Conservation (phyloP, 2,329 filamentous ascomycete species). For the Sclerotinia nivalis region DNA sequence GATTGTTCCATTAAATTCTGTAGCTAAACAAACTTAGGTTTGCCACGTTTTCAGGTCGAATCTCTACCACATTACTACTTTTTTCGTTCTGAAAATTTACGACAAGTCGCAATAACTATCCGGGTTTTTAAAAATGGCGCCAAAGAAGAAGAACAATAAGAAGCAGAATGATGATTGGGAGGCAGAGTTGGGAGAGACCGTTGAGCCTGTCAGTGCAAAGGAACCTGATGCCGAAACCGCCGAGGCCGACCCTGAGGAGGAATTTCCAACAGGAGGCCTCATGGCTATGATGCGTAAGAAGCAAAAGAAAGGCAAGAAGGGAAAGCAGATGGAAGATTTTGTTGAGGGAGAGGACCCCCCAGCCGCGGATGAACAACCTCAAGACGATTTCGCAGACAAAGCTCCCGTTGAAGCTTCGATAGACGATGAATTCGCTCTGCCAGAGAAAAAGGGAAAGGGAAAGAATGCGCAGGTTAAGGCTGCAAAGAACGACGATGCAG, state of each 20-base stretch:
- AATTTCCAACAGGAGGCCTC: slow-evolving; percentile 59
- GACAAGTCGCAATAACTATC: background rate
- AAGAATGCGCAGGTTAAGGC: slow-evolving; percentile 55
- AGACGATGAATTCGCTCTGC: slow-evolving; percentile 82
- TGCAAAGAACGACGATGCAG: slow-evolving; percentile 45
- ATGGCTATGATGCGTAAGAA: slow-evolving; percentile 82
- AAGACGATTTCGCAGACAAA: slow-evolving; percentile 59
- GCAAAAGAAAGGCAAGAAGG: slow-evolving; percentile 68
- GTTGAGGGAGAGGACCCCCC: slow-evolving; percentile 66
- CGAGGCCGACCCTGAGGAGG: slow-evolving; percentile 52
- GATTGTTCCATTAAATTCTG: background rate
- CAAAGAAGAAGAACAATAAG: slow-evolving; percentile 94
- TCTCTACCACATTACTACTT: background rate
- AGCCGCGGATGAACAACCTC: slow-evolving; percentile 39
- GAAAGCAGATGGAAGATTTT: slow-evolving; percentile 70
- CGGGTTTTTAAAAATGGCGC: slow-evolving; percentile 66
- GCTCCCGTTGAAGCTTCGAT: slow-evolving; percentile 77
- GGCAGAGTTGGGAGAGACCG: slow-evolving; percentile 78
- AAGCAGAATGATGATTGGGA: slow-evolving; percentile 91
- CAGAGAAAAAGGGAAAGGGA: slow-evolving; percentile 70
- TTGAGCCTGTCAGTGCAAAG: slow-evolving; percentile 49
- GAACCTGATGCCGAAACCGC: slow-evolving; percentile 50
- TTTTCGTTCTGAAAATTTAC: background rate
- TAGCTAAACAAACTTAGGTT: background rate
- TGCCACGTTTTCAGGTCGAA: background rate